Evolutionary conservation across 2,329 filamentous ascomycete species (phyloP), one percentile per base, ranked within the genome.

Genomic region (Didymella glomerata): DNA sequence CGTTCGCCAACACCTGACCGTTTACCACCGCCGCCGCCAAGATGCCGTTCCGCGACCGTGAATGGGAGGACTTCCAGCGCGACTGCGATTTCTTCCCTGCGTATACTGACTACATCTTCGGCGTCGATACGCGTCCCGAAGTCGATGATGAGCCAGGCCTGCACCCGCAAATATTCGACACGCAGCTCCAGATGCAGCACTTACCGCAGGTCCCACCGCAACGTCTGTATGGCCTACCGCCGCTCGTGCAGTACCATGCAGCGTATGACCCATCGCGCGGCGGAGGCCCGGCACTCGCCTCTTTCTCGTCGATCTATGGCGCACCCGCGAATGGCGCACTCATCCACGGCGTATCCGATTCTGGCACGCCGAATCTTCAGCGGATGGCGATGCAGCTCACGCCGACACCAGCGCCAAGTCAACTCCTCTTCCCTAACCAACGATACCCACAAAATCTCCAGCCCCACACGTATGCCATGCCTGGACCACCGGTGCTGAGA

Each of bases 51-150:
- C 56, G 18, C n/a, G 54, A 68, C 20, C 44, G 40, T 24, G 59
- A 66, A 2, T 68, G 62, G 61, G 64, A 70, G 22, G 62, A 69
- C 18, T 38, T 57, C 7, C 60, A 61, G 49, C 67, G 65, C 44
- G 68, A 70, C 51, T 60, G 48, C 34, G 56, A 50, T 10, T 25
- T 60, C 34, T 71, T 71, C 34, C 68, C 68, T 16, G 68, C 69
- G 7, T 71, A 66, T 42, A 65, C 48, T 4, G 67, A 71, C 52
- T 70, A 60, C 18, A 38, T 71, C 14, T 65, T 56, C 10, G 69
- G 65, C 28, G 27, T 63, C 9, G 66, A 68, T 40, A 38, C 32
- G 11, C 64, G 63, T 9, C 42, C 54, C 6, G 38, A 62, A 4
- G 61, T 59, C 25, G 42, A 36, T 6, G 47, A 67, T 20, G 59